These are phyloP conservation scores for Haematococcus lacustris DNA, from an alignment of 139 green algal genomes.

Conservation along the genomic window DNA sequence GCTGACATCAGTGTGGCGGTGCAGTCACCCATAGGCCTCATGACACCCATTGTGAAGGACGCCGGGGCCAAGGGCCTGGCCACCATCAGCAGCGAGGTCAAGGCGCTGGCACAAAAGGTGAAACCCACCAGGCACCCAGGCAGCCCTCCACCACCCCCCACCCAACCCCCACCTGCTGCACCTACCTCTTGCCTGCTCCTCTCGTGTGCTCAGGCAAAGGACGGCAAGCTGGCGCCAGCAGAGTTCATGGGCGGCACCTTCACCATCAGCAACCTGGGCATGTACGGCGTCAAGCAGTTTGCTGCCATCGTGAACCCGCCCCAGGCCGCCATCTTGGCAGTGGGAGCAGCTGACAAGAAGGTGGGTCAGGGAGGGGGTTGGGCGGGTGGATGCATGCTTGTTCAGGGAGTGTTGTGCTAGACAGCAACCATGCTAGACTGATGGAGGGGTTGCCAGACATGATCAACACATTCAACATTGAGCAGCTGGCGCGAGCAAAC, in stretches of 20 bases:
- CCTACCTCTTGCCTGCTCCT: too few relatives aligned
- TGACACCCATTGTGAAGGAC: conserved; percentile 63
- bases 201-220: conserved; percentile 82
- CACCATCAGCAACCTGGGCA: conserved; percentile 91
- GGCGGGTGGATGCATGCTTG: too few relatives aligned
- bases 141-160: too few relatives aligned
- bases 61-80: conserved; percentile 62
- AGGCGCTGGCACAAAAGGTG: conserved; percentile 65
- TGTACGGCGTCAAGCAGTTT: conserved; percentile 91
- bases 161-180: too few relatives aligned
- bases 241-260: conserved; percentile 89
- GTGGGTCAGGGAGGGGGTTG: too few relatives aligned
- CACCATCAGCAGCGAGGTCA: conserved; percentile 66
- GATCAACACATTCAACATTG: too few relatives aligned
- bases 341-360: conserved; percentile 49
- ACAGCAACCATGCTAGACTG: too few relatives aligned
- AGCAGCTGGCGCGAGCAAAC: too few relatives aligned
- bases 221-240: conserved; percentile 77
- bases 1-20: conserved; percentile 78
- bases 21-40: conserved; percentile 14
- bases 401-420: not conserved
- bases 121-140: too few relatives aligned
- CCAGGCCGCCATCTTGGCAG: conserved; percentile 74
- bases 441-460: too few relatives aligned
- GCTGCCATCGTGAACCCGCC: conserved; percentile 94